Evolutionary conservation across 495 filamentous ascomycete species (phyloP).

Genomic region (Melanomma pulvis-pyrius): DNA sequence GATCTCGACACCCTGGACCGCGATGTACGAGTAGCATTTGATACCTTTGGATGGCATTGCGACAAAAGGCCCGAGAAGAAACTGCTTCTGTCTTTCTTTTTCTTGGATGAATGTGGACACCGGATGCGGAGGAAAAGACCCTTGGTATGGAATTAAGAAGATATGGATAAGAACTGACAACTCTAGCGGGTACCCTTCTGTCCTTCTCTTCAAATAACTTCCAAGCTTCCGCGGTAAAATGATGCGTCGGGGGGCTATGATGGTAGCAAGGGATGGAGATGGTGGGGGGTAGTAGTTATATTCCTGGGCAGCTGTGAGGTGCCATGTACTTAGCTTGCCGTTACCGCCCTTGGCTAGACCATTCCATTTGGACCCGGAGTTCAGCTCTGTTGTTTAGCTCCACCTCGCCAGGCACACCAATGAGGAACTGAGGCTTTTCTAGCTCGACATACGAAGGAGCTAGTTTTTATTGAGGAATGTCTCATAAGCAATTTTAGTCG

Average conservation of each 20-base stretch:
- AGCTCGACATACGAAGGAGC: too few species aligned
- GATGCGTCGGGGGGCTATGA: background rate
- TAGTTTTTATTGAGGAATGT: too few species aligned
- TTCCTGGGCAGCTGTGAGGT: background rate
- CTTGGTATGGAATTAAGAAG: background rate
- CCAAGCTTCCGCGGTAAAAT: background rate
- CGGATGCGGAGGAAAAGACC: background rate
- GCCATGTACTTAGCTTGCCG: background rate
- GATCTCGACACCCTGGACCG: slow-evolving; percentile 49
- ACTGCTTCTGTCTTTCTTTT: background rate
- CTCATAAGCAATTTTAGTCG: too few species aligned
- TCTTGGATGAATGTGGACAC: background rate
- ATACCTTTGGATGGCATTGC: slow-evolving; percentile 58
- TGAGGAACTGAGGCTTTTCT: background rate
- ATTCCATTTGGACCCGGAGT: background rate
- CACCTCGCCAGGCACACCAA: slow-evolving; percentile 21
- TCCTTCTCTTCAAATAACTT: background rate
- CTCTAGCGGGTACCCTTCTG: background rate
- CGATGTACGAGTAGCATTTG: slow-evolving; percentile 53
- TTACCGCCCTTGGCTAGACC: background rate
- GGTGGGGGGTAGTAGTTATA: background rate
- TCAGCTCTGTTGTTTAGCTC: slow-evolving; percentile 7
- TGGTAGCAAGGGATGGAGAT: background rate
- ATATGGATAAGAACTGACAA: background rate
- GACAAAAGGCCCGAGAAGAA: background rate